Evolutionary conservation across 495 filamentous ascomycete species (phyloP), one percentile per base, ranked within the genome.

Genomic region (Pseudomonodictys pantanalensis): DNA sequence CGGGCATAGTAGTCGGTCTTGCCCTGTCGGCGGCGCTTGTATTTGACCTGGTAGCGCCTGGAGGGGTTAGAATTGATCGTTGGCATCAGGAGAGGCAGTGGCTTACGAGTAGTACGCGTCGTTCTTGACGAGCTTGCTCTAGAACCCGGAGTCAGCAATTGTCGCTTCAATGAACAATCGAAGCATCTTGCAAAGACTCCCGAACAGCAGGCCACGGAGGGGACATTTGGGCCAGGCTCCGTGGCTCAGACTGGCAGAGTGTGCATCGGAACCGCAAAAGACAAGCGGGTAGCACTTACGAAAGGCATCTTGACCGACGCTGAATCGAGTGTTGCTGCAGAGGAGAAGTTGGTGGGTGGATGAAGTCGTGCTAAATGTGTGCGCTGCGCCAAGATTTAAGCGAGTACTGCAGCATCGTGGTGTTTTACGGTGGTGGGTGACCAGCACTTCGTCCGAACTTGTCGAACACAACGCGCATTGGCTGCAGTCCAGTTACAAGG

Each of bases 1-100:
- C 93, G 93, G 74, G 93, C 93, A 77, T 96, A 97, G 89, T 99
- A 99, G 76, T 99, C 93, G 79, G 93, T 99, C 88, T 97, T 99
- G 76, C 93, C 93, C 76, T 86, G 75, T 64, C 93, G 86, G 75
- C 93, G 87, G 76, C 93, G 91, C 80, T 89, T 92, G 89, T 97
- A 99, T 86, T 99, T 99, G 77, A 92, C 96, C 83, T 99, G 93
- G 83, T 88, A 99, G 76, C 93, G 67, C 53, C 60, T 68, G 51
- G 32, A 73, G 55, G 66, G 68, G 56, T 66, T 20, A 61, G 62
- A 1, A 17, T 1, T 20, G 20, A 46, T 60, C 54, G 22, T 10
- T 15, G 39, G 41, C 23, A 39, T 64, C 64, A 57, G 58, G 39
- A 42, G 23, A 35, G 17, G 52, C 11, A 46, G 15, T 41, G 46